Evolutionary conservation across 495 filamentous ascomycete genomes (phyloP).

Genomic region (Podospora comata): DNA sequence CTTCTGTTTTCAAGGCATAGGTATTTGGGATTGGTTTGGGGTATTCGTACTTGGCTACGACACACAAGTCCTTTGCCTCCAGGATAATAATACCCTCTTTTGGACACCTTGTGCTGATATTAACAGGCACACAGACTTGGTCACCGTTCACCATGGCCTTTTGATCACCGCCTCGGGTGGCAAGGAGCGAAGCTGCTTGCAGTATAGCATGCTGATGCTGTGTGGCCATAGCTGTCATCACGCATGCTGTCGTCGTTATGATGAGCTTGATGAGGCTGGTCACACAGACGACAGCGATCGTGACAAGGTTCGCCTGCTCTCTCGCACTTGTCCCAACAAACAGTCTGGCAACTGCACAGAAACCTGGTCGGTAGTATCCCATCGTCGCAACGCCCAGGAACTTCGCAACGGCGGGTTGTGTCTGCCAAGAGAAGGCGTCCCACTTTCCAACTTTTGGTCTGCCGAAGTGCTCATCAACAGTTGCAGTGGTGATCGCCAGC

Average conservation of each 20-base stretch:
- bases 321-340: slow-evolving; percentile 2
- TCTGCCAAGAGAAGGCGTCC: background rate
- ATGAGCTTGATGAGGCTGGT: background rate
- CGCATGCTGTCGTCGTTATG: background rate
- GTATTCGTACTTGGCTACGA: background rate
- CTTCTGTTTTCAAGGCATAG: background rate
- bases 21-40: background rate
- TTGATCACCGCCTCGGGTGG: background rate
- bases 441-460: slow-evolving; percentile 8
- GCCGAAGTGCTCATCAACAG: background rate
- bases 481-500: slow-evolving; percentile 3
- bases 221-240: background rate
- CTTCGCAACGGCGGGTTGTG: background rate
- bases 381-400: slow-evolving; percentile 7
- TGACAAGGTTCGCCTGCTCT: background rate
- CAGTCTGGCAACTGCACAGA: background rate
- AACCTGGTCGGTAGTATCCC: slow-evolving; percentile 6
- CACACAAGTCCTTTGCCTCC: background rate
- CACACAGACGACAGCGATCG: background rate
- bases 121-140: background rate
- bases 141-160: background rate
- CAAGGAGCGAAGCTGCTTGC: background rate
- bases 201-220: background rate
- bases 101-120: background rate
- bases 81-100: slow-evolving; percentile 3